Evolutionary conservation across 768 basidiomycete genomes (phyloP).

Genomic region (Panellus pusillus): DNA sequence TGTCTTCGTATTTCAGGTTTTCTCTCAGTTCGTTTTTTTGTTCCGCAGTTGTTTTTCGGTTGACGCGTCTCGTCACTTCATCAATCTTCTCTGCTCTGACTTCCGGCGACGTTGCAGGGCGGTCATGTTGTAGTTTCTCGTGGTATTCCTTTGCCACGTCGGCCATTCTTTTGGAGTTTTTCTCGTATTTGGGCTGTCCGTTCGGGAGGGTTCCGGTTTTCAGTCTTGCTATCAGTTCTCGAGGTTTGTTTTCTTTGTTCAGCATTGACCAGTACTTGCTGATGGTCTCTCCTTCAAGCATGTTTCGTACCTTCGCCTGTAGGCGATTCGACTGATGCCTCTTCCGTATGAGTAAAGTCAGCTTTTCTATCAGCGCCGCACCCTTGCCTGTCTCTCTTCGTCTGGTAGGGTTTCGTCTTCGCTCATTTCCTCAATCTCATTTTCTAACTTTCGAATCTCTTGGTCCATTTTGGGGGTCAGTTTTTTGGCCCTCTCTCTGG

Average conservation of each 20-base stretch:
- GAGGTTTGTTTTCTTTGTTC: background rate
- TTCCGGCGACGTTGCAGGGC: background rate
- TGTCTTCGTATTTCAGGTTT: background rate
- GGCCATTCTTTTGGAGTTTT: slow-evolving; percentile 2
- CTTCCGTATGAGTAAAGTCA: background rate
- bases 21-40: background rate
- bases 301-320: background rate
- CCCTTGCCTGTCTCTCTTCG: background rate
- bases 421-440: background rate
- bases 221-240: background rate
- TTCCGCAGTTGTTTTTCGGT: background rate
- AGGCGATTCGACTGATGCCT: background rate
- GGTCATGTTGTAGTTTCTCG: background rate
- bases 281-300: background rate
- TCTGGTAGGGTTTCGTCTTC: background rate
- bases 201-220: background rate
- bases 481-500: background rate
- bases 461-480: background rate
- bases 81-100: background rate
- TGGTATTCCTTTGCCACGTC: slow-evolving; percentile 3
- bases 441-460: background rate
- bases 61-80: background rate
- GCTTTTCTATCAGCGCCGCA: background rate
- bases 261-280: background rate
- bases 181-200: background rate